These are phyloP conservation scores for Phlyctochytrium planicorne DNA, from an alignment of 192 early-diverging fungal genomes.

Conservation along the genomic window DNA sequence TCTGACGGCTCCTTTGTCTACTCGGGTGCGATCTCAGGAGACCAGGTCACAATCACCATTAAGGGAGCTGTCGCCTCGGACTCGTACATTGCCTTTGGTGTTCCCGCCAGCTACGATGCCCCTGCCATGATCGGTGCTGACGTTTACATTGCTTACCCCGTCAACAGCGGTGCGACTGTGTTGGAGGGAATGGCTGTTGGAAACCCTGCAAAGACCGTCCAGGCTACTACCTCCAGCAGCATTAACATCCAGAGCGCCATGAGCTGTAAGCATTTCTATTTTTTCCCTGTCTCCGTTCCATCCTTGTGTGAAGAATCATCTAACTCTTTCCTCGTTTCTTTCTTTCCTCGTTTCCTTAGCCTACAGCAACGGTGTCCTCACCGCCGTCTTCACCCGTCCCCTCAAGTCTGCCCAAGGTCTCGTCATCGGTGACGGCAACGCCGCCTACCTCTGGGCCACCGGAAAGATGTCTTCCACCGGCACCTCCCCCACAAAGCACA, in stretches of 20 bases:
- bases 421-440: neutral
- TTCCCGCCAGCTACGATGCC: neutral
- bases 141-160: neutral
- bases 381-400: neutral
- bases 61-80: neutral
- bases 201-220: neutral
- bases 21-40: neutral
- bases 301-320: neutral
- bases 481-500: neutral
- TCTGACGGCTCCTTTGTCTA: neutral
- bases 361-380: neutral
- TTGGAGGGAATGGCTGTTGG: neutral
- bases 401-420: neutral
- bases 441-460: neutral
- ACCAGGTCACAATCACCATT: neutral
- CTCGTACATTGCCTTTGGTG: neutral
- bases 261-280: neutral
- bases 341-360: no score
- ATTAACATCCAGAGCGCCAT: neutral
- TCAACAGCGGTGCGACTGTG: neutral
- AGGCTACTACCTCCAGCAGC: neutral
- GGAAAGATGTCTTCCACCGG: neutral
- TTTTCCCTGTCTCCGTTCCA: neutral
- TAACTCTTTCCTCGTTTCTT: neutral
- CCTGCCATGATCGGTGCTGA: neutral